Percentiles rank a stretch among this genome's conserved stretches.
Conservation (phyloP, 192 early-diverging fungal genomes). For the Piromyces finnis region DNA sequence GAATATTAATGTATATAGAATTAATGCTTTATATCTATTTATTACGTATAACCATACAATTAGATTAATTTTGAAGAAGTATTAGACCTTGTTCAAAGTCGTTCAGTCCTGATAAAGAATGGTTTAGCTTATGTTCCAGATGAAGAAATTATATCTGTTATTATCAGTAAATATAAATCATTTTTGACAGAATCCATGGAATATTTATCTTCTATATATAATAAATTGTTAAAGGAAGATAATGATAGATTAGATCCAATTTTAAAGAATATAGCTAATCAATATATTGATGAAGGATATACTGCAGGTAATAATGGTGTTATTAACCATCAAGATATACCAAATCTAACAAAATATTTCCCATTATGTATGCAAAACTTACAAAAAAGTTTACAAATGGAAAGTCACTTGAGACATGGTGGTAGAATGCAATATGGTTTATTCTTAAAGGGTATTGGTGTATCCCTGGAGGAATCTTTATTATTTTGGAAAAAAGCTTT, state of each 20-base stretch:
- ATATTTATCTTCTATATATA: no score
- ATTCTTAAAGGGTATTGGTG: conserved; percentile 88
- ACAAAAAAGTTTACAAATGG: conserved; percentile 42
- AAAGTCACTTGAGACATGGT: conserved; percentile 69
- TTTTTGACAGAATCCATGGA: no score
- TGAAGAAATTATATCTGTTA: no score
- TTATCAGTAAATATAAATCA: no score
- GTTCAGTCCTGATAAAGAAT: no score
- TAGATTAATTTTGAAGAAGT: no score
- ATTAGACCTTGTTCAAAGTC: no score
- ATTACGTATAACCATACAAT: no score
- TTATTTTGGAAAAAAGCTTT: conserved; percentile 83
- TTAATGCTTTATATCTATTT: no score
- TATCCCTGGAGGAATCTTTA: conserved; percentile 75
- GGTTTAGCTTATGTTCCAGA: no score
- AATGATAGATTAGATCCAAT: conserved; percentile 67
- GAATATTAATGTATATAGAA: no score
- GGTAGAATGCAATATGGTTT: conserved; percentile 82
- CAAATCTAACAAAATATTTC: conserved; percentile 45
- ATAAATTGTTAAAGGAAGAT: no score
- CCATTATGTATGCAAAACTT: conserved; percentile 84
- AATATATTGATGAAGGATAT: conserved; percentile 58
- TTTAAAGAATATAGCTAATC: conserved; percentile 66
- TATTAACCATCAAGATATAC: conserved; percentile 31
- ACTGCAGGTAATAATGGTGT: conserved; percentile 20